Conservation (phyloP, 23 red algal species). For the Gracilariopsis chorda region DNA sequence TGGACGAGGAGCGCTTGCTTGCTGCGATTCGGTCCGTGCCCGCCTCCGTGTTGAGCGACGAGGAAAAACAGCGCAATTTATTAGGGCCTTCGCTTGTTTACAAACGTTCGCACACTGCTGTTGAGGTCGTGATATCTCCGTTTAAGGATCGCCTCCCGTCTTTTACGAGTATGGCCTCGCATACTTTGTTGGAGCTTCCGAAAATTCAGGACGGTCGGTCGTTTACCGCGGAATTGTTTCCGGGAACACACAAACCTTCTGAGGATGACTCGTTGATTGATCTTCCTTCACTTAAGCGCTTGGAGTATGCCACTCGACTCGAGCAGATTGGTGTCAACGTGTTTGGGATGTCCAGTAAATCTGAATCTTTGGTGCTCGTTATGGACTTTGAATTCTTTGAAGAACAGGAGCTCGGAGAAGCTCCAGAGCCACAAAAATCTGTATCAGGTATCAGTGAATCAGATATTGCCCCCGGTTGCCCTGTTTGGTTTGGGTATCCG, state of each 20-base stretch:
- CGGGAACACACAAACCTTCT: background rate
- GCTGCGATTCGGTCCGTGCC: slow-evolving; percentile 51
- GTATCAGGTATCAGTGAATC: background rate
- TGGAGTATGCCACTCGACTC: slow-evolving; percentile 7
- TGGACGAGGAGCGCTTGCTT: slow-evolving; percentile 75
- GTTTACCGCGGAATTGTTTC: slow-evolving; percentile 1
- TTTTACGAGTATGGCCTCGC: slow-evolving; percentile 8
- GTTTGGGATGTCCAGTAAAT: slow-evolving; percentile 75
- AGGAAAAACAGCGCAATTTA: slow-evolving; percentile 56
- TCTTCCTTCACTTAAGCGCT: slow-evolving; percentile 44
- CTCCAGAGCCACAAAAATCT: background rate
- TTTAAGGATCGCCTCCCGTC: slow-evolving; percentile 50
- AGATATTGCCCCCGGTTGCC: slow-evolving; percentile 27
- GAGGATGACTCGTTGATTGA: slow-evolving; percentile 8
- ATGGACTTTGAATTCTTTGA: slow-evolving; percentile 40
- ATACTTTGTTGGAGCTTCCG: slow-evolving; percentile 23
- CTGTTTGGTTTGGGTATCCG: slow-evolving; percentile 62
- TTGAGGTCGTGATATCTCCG: slow-evolving; percentile 39
- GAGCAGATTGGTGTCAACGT: slow-evolving; percentile 71
- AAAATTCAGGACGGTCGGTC: background rate
- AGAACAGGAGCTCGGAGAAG: background rate
- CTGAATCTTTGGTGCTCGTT: slow-evolving; percentile 62
- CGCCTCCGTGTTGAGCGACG: slow-evolving; percentile 9
- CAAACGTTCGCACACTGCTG: background rate
- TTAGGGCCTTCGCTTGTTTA: slow-evolving; percentile 45